These are phyloP conservation scores for Suillus fuscotomentosus DNA, from an alignment of 768 basidiomycete species.

Conservation along the genomic window DNA sequence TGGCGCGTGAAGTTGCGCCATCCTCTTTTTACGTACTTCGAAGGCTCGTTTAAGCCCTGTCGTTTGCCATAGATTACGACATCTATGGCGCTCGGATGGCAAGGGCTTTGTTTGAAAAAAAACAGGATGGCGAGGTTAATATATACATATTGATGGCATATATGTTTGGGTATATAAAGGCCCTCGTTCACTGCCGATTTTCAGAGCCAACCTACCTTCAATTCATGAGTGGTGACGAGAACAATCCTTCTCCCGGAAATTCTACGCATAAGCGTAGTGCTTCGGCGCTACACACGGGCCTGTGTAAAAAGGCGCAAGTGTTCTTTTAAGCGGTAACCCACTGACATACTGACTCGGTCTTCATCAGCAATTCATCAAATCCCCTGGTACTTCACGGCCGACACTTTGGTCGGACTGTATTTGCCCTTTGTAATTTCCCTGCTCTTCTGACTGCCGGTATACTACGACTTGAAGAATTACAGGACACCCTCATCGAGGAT, in stretches of 20 bases:
- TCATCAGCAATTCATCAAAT: neutral
- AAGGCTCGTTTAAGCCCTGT: no score
- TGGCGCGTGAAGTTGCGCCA: no score
- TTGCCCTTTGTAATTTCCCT: conserved; percentile 16
- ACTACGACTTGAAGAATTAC: no score
- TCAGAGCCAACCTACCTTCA: neutral
- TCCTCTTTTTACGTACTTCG: no score
- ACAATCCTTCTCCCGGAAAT: neutral
- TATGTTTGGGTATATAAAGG: no score
- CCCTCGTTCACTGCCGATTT: no score
- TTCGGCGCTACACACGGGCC: neutral
- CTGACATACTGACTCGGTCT: neutral
- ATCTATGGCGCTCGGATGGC: no score
- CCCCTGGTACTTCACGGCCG: conserved; percentile 20
- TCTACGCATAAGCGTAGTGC: neutral
- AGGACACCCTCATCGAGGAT: no score
- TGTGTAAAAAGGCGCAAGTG: neutral
- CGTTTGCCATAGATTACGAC: no score
- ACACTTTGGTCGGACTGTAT: conserved; percentile 20
- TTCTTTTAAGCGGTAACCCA: neutral
- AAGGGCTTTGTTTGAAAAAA: no score
- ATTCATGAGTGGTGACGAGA: neutral
- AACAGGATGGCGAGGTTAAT: no score
- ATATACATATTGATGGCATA: no score
- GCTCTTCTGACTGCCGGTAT: neutral